Conservation (phyloP, 208 protist species). For the Porcisia deanei region DNA sequence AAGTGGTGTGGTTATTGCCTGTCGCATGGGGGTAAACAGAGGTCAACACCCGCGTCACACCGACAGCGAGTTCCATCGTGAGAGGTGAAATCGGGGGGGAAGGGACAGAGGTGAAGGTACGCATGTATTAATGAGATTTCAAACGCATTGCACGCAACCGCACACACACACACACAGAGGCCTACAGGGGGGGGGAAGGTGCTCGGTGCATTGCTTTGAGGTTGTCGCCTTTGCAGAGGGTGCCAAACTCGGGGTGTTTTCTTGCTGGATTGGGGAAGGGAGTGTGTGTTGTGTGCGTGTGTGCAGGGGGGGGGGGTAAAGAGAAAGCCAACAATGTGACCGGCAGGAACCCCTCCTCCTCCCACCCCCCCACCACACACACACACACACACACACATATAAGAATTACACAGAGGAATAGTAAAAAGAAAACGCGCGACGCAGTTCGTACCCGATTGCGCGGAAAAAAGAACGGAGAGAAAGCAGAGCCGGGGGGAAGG, state of each 20-base stretch:
- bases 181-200: background rate
- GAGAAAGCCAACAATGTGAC: too few species aligned
- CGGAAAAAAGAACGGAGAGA: background rate
- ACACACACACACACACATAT: too few species aligned
- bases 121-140: background rate
- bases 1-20: too few species aligned
- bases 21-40: too few species aligned
- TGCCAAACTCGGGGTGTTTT: background rate
- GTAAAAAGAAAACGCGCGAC: background rate
- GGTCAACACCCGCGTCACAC: too few species aligned
- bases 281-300: too few species aligned
- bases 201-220: background rate
- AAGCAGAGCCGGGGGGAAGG: background rate
- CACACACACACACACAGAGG: background rate
- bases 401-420: too few species aligned
- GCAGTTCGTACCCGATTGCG: background rate
- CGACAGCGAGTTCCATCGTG: background rate
- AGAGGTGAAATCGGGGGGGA: background rate
- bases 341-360: too few species aligned
- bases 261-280: too few species aligned
- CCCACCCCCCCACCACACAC: too few species aligned
- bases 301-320: too few species aligned
- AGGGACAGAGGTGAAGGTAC: background rate
- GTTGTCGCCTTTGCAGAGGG: background rate
- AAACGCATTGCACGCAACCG: background rate